Percentiles rank a stretch among this genome's conserved stretches.
Evolutionary conservation across 768 basidiomycete genomes (phyloP).

Genomic region (Calvatia gigantea): DNA sequence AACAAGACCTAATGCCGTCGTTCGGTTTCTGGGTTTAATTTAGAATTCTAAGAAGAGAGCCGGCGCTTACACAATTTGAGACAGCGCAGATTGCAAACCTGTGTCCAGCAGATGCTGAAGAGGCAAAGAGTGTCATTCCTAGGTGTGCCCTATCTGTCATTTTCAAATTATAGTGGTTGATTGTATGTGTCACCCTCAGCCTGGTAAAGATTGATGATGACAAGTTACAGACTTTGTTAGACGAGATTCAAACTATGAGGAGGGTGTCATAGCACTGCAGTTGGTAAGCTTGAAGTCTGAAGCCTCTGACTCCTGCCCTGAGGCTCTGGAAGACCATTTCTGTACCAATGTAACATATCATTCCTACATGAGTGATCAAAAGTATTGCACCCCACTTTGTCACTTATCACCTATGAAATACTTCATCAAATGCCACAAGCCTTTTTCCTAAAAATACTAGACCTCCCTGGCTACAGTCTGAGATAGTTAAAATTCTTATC

Average conservation of each 20-base stretch:
- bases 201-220: constrained; percentile 89
- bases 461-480: too few species aligned
- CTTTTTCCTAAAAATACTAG: too few species aligned
- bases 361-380: too few species aligned
- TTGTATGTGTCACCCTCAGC: constrained; percentile 32
- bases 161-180: not conserved
- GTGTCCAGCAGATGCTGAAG: constrained; percentile 84
- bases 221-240: constrained; percentile 71
- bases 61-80: constrained; percentile 83
- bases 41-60: constrained; percentile 77
- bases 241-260: constrained; percentile 87
- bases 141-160: constrained; percentile 45
- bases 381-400: too few species aligned
- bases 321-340: not conserved
- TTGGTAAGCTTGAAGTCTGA: too few species aligned
- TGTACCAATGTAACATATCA: not conserved
- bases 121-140: constrained; percentile 88
- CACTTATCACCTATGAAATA: too few species aligned
- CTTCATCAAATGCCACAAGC: too few species aligned
- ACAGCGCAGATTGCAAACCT: constrained; percentile 91
- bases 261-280: constrained; percentile 60
- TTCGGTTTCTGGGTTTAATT: not conserved
- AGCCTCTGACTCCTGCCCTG: not conserved
- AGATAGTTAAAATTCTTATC: too few species aligned
- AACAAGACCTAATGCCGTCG: constrained; percentile 1